Base-by-base conservation (phyloP, 2,329 filamentous ascomycete genomes). In the Trichoderma koningiopsis region DNA sequence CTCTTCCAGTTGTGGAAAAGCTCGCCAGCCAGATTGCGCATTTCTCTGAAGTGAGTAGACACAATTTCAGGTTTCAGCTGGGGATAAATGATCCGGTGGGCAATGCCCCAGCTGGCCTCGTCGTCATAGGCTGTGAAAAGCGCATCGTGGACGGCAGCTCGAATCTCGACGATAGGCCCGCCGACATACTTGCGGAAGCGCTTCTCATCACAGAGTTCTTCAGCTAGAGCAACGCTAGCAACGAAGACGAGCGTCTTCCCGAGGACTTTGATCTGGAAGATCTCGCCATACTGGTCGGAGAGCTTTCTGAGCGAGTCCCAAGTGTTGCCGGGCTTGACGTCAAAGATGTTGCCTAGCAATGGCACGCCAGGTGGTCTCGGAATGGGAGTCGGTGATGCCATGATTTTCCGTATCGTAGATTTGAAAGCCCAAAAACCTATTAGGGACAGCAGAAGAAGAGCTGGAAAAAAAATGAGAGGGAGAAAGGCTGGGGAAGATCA, bases 181-280 rank as follows among this genome's bases (percentile, higher is more conserved):
- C 83, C 83, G 1, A 87, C 84, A 71, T 79, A 86, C 73, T 87
- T 87, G 68, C 84, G 83, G 75, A 87, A 87, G 0, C 85, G 82
- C 73, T 79, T 82, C 78, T 86, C 78, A 74, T 87, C 84, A 73
- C 84, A 86, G 2, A 86, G 75, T 73, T 85, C 85, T 29, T 81
- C 79, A 29, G 84, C 80, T 8, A 87, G 80, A n/a, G 80, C 82
- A 8, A 78, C 79, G 63, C 84, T 82, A 14, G 83, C 84, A 7
- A 85, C 80, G 70, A 87, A 87, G 37, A 80, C 73, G 24, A 81
- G 72, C 27, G 75, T 77, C 10, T 77, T 73, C 24, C 75, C 75
- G 4, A 80, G 72, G 5, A 80, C 73, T 29, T 76, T 81, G 74
- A 81, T 74, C 72, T 81, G 75, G 70, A 81, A 81, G 65, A 81